phyloP scores from a whole-genome alignment of 108 stramenopile species.

The Cyclotella baltica region DNA sequence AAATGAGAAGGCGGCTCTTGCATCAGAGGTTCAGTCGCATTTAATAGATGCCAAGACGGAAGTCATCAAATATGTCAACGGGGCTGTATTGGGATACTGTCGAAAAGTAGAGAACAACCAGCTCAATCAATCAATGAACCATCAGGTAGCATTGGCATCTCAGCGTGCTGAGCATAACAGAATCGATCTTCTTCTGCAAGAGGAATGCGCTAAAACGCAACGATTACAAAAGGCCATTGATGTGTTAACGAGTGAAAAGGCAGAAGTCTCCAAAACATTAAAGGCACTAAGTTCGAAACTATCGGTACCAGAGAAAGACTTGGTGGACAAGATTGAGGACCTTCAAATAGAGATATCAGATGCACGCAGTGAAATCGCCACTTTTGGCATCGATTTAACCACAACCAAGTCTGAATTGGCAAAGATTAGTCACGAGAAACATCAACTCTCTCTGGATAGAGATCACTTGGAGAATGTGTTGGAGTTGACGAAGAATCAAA shows the following conservation, averaged over 20 bases:
- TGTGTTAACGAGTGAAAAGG: not conserved
- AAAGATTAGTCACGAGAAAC: constrained; percentile 29
- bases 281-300: constrained; percentile 33
- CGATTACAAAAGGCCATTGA: constrained; percentile 26
- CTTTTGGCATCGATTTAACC: constrained; percentile 27
- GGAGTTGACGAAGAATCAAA: constrained; percentile 10
- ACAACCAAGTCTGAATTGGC: constrained; percentile 16
- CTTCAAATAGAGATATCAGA: constrained; percentile 31
- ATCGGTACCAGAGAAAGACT: constrained; percentile 21
- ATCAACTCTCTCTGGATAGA: constrained; percentile 19
- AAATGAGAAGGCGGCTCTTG: constrained; percentile 26
- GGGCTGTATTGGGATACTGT: constrained; percentile 5
- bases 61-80: constrained; percentile 28
- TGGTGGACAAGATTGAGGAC: constrained; percentile 37
- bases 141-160: constrained; percentile 31
- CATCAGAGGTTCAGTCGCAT: constrained; percentile 28
- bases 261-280: constrained; percentile 1
- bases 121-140: constrained; percentile 37
- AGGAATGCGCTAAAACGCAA: constrained; percentile 19
- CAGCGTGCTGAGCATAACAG: constrained; percentile 9
- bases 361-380: constrained; percentile 19
- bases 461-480: constrained; percentile 14
- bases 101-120: constrained; percentile 29
- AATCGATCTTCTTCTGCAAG: constrained; percentile 30
- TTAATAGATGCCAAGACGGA: constrained; percentile 22